These are phyloP conservation scores for Sporisorium graminicola DNA, from an alignment of 1,284 basidiomycete species.

Conservation along the genomic window DNA sequence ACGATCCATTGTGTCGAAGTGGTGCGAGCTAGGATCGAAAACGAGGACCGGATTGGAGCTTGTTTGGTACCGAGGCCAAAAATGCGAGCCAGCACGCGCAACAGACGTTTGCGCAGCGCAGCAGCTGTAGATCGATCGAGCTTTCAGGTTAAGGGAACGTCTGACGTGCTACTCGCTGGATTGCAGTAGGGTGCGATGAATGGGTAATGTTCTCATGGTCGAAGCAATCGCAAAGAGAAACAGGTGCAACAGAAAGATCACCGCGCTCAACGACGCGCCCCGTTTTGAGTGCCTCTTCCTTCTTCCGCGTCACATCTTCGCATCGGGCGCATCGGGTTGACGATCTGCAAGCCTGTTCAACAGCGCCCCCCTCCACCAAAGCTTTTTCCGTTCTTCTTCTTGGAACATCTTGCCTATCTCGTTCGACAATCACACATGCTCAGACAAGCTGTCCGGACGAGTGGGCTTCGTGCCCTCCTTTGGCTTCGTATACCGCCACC, in stretches of 20 bases:
- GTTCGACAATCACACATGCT: constrained; percentile 7
- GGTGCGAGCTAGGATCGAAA: background rate
- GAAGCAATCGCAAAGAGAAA: background rate
- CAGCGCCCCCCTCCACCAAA: background rate
- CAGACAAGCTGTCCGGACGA: background rate
- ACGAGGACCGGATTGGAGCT: background rate
- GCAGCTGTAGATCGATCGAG: background rate
- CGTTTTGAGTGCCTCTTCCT: background rate
- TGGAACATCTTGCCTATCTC: too few species aligned
- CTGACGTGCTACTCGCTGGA: too few species aligned
- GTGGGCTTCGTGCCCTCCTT: constrained; percentile 1
- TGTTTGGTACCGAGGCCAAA: background rate
- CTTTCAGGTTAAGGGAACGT: too few species aligned
- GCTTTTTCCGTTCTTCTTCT: background rate
- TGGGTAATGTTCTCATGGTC: background rate
- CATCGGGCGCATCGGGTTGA: background rate
- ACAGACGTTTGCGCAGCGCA: background rate
- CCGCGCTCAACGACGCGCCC: background rate
- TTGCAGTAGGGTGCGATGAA: background rate
- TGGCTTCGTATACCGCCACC: background rate
- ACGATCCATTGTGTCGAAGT: constrained; percentile 34
- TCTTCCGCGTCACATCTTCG: background rate
- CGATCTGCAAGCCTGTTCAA: background rate
- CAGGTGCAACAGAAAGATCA: background rate
- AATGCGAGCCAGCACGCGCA: background rate